phyloP scores from a whole-genome alignment of 2,329 filamentous ascomycete genomes.

The Claviceps humidiphila region DNA sequence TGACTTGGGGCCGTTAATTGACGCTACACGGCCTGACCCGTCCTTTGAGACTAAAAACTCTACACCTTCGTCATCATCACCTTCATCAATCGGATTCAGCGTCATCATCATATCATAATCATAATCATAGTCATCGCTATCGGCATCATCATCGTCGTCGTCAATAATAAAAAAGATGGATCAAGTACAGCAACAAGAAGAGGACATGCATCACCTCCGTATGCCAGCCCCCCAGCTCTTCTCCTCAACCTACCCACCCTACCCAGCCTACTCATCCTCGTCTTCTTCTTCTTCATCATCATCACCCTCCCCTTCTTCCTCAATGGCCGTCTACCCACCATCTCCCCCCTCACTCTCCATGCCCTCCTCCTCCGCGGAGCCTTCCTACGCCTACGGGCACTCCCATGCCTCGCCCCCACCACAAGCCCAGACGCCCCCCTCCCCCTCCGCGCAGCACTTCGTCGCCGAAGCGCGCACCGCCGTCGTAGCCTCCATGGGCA shows the following conservation, averaged over 20 bases:
- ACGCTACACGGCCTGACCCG: too few species aligned
- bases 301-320: neutral
- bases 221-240: neutral
- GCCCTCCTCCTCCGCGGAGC: neutral
- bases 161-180: neutral
- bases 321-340: neutral
- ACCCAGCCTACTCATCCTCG: neutral
- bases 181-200: neutral
- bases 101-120: too few species aligned
- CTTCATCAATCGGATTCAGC: too few species aligned
- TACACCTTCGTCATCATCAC: too few species aligned
- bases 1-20: too few species aligned
- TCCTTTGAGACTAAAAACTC: too few species aligned
- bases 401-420: conserved; percentile 8
- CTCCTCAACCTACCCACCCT: neutral
- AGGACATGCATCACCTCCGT: neutral
- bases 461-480: conserved; percentile 44
- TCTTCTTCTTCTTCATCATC: neutral
- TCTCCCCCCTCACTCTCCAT: neutral
- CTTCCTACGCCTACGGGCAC: conserved; percentile 3
- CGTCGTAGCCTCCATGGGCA: conserved; percentile 51
- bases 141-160: neutral
- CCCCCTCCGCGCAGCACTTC: conserved; percentile 30
- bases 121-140: too few species aligned
- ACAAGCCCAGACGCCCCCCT: conserved; percentile 25